These are phyloP conservation scores for Kuraishia cidri DNA, from an alignment of 805 yeast genomes.

Conservation along the genomic window DNA sequence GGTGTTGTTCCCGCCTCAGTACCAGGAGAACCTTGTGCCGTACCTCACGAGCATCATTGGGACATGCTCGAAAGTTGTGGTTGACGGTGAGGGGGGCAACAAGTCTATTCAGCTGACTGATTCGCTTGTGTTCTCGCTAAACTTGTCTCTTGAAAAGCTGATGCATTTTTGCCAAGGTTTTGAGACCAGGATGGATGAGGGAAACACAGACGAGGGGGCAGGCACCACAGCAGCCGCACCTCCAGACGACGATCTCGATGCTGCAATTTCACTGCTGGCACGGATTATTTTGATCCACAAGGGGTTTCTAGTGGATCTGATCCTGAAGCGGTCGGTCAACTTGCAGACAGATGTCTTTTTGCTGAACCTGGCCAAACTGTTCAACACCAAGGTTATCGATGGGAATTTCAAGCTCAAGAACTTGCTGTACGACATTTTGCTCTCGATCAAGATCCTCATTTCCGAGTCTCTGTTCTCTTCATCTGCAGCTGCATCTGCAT, in stretches of 20 bases:
- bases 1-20: constrained; percentile 7
- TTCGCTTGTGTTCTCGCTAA: constrained; percentile 29
- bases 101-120: constrained; percentile 19
- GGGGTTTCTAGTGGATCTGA: constrained; percentile 33
- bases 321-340: constrained; percentile 28
- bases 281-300: constrained; percentile 54
- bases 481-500: constrained; percentile 8
- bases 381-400: constrained; percentile 32
- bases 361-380: constrained; percentile 33
- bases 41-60: constrained; percentile 33
- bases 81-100: neutral
- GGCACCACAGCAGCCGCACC: neutral
- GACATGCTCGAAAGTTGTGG: constrained; percentile 28
- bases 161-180: constrained; percentile 18
- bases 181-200: constrained; percentile 2
- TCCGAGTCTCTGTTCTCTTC: constrained; percentile 14
- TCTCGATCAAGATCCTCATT: constrained; percentile 35
- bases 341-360: constrained; percentile 35
- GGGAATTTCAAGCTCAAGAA: constrained; percentile 41
- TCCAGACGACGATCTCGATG: constrained; percentile 10
- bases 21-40: constrained; percentile 21
- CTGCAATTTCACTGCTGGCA: constrained; percentile 36
- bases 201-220: neutral
- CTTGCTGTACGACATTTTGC: constrained; percentile 47
- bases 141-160: constrained; percentile 27